Percentiles rank a stretch among this genome's conserved stretches.
These are phyloP conservation scores for Withania somnifera DNA, from an alignment of 305 asterid genomes.

Conservation along the genomic window DNA sequence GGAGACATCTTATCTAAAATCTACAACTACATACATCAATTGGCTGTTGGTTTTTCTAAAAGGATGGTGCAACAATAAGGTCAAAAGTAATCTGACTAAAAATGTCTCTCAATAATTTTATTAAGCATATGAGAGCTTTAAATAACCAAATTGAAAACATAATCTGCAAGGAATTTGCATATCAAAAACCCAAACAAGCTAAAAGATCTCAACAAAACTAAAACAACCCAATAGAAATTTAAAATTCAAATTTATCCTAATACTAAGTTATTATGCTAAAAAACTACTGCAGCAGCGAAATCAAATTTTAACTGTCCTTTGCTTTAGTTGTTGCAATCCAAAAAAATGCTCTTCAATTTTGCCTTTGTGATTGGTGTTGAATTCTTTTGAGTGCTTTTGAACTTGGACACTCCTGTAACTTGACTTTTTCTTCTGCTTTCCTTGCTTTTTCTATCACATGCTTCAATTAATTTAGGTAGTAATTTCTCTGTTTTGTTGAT, in stretches of 20 bases:
- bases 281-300: background rate
- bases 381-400: background rate
- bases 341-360: background rate
- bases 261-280: background rate
- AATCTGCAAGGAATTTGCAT: background rate
- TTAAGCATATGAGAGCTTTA: background rate
- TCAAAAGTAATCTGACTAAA: background rate
- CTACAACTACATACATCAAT: background rate
- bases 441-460: background rate
- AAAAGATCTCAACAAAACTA: background rate
- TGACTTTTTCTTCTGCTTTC: background rate
- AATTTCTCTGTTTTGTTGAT: background rate
- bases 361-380: background rate
- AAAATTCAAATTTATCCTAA: background rate
- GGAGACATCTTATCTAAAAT: background rate
- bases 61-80: background rate
- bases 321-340: background rate
- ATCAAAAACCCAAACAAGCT: background rate
- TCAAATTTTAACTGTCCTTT: background rate
- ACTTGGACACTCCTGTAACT: background rate
- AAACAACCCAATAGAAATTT: background rate
- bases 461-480: background rate
- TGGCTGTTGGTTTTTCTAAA: background rate
- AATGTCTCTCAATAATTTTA: background rate
- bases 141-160: background rate